Conservation (phyloP, 345 rosid species). For the Rhodamnia argentea region DNA sequence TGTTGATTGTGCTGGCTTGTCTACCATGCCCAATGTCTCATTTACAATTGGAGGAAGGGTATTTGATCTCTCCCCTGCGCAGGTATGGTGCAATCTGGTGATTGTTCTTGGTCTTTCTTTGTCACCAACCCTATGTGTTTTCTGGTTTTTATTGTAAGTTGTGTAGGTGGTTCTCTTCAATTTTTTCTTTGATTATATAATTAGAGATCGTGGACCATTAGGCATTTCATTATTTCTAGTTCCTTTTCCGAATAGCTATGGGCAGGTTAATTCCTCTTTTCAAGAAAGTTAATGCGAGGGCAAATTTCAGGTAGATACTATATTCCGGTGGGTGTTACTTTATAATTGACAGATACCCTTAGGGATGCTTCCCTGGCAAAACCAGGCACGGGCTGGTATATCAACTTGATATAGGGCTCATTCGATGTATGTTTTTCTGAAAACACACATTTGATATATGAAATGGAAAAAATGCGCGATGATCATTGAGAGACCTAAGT, state of each 20-base stretch:
- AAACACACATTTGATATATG: background rate
- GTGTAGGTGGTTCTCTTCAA: background rate
- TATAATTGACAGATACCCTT: background rate
- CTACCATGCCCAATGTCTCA: slow-evolving; percentile 54
- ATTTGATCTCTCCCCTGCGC: slow-evolving; percentile 45
- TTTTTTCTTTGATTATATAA: background rate
- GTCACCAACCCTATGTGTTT: background rate
- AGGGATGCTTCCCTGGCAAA: background rate
- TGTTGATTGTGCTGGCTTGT: slow-evolving; percentile 44
- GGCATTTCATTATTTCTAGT: background rate
- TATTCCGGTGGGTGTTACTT: background rate
- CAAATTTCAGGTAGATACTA: background rate
- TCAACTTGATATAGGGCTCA: background rate
- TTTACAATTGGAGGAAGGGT: slow-evolving; percentile 49
- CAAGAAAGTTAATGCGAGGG: background rate
- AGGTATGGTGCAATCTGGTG: slow-evolving; percentile 21
- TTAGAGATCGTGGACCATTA: background rate
- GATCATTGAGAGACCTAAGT: background rate
- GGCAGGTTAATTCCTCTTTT: background rate
- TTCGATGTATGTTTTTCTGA: background rate
- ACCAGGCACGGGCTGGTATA: background rate
- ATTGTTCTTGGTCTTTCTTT: background rate
- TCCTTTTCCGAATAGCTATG: background rate
- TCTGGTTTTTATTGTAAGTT: background rate
- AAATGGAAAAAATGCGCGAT: background rate